Evolutionary conservation across 2,329 filamentous ascomycete genomes (phyloP).

Genomic region (Claviceps sp.): DNA sequence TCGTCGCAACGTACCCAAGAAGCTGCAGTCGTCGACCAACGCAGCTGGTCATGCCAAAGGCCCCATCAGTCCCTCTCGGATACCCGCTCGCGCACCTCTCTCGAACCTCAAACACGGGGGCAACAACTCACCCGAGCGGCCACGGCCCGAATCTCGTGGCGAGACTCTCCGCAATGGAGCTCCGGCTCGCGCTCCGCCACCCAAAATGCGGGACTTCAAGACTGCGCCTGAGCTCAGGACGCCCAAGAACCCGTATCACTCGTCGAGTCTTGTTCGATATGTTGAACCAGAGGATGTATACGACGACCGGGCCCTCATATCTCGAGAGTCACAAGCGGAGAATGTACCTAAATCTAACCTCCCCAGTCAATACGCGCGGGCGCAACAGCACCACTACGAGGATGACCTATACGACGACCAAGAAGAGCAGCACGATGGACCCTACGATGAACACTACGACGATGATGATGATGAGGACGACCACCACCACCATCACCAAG

Average conservation of each 20-base stretch:
- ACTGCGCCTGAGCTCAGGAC: constrained; percentile 38
- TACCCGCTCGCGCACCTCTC: constrained; percentile 56
- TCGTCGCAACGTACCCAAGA: constrained; percentile 14
- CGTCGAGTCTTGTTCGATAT: constrained; percentile 43
- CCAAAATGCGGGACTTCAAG: constrained; percentile 77
- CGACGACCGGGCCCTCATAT: constrained; percentile 41
- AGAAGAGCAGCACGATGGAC: constrained; percentile 11
- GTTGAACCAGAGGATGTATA: constrained; percentile 75
- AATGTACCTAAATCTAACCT: constrained; percentile 24
- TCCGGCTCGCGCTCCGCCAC: constrained; percentile 58
- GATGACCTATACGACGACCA: constrained; percentile 12
- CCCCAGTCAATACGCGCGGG: constrained; percentile 19
- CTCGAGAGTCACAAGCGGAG: constrained; percentile 17
- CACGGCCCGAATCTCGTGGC: constrained; percentile 28
- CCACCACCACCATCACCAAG: constrained; percentile 12
- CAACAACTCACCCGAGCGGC: constrained; percentile 70
- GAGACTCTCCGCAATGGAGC: constrained; percentile 40
- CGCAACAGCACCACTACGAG: constrained; percentile 22
- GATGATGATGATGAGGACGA: constrained; percentile 11
- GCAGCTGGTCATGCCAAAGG: constrained; percentile 8
- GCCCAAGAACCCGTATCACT: constrained; percentile 34
- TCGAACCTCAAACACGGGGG: constrained; percentile 51
- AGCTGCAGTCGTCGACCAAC: constrained; percentile 11
- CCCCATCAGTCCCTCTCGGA: constrained; percentile 33
- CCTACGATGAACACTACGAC: constrained; percentile 24